A percentile compares a stretch with the other conserved stretches of the same genome.
phyloP scores from a whole-genome alignment of 139 green algal species.

The Ulvella scutata region DNA sequence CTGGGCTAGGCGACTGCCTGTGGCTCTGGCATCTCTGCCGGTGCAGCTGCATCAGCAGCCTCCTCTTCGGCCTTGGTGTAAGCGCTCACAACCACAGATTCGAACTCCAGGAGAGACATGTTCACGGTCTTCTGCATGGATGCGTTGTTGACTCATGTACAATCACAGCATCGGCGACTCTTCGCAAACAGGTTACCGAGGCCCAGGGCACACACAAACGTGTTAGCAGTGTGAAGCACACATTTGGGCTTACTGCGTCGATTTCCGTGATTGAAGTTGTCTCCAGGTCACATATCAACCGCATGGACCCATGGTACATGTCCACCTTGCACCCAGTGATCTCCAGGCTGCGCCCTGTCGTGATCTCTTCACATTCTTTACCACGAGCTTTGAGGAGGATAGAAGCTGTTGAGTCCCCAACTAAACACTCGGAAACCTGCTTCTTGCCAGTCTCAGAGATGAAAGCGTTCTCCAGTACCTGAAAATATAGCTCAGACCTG shows the following conservation, averaged over 20 bases:
- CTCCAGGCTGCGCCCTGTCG: not conserved
- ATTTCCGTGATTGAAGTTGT: not conserved
- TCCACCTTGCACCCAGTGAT: conserved; percentile 1
- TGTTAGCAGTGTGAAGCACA: too few relatives aligned
- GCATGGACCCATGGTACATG: not conserved
- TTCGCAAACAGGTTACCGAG: too few relatives aligned
- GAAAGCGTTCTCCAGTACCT: conserved; percentile 2
- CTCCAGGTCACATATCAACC: not conserved
- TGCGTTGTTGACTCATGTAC: too few relatives aligned
- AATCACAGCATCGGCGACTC: too few relatives aligned
- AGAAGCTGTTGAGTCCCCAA: not conserved
- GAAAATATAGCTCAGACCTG: too few relatives aligned
- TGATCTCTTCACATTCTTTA: not conserved
- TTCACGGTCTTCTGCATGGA: not conserved
- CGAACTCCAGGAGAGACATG: not conserved
- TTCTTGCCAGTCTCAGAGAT: not conserved
- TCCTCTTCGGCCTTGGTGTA: not conserved
- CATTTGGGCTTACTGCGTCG: not conserved
- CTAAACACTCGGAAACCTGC: not conserved
- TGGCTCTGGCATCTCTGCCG: not conserved
- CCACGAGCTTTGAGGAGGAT: not conserved
- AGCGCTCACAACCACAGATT: not conserved
- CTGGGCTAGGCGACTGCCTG: not conserved
- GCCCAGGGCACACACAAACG: too few relatives aligned
- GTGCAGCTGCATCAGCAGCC: too few relatives aligned